A percentile compares a stretch with the other conserved stretches of the same genome.
Conservation (phyloP, 192 early-diverging fungal genomes). For the Chytriomyces sp. region DNA sequence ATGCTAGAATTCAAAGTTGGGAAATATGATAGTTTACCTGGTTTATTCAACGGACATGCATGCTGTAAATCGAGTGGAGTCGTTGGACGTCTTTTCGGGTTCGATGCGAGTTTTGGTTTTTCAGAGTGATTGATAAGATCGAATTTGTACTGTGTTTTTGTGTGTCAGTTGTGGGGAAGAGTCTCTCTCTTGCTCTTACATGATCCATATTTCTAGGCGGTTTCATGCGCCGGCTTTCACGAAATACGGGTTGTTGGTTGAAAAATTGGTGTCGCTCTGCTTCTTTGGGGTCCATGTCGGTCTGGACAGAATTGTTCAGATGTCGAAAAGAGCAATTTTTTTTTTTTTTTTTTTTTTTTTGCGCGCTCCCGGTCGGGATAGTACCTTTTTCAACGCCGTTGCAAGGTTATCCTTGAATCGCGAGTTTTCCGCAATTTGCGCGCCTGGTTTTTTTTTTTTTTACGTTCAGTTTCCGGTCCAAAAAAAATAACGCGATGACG, state of each 20-base stretch:
- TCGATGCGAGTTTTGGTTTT: constrained; percentile 4
- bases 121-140: constrained; percentile 19
- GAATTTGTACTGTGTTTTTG: constrained; percentile 16
- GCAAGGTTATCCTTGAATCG: constrained; percentile 6
- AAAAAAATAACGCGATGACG: too few species aligned
- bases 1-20: too few species aligned
- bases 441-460: too few species aligned
- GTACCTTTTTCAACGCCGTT: background rate
- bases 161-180: too few species aligned
- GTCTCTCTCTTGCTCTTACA: too few species aligned
- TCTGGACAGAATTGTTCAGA: too few species aligned
- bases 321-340: too few species aligned
- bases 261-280: constrained; percentile 7
- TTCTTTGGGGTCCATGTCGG: background rate
- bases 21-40: background rate
- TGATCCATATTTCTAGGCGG: constrained; percentile 27
- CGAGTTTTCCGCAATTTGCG: constrained; percentile 19
- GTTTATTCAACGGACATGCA: constrained; percentile 18
- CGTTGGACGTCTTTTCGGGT: background rate
- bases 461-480: too few species aligned
- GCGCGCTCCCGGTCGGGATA: background rate
- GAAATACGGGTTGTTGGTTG: background rate
- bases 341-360: background rate
- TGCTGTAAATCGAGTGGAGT: background rate
- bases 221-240: constrained; percentile 19